A percentile compares a stretch with the other conserved stretches of the same genome.
These are phyloP conservation scores for Pseudogymnoascus sp. DNA, from an alignment of 2,329 filamentous ascomycete genomes.

Conservation along the genomic window DNA sequence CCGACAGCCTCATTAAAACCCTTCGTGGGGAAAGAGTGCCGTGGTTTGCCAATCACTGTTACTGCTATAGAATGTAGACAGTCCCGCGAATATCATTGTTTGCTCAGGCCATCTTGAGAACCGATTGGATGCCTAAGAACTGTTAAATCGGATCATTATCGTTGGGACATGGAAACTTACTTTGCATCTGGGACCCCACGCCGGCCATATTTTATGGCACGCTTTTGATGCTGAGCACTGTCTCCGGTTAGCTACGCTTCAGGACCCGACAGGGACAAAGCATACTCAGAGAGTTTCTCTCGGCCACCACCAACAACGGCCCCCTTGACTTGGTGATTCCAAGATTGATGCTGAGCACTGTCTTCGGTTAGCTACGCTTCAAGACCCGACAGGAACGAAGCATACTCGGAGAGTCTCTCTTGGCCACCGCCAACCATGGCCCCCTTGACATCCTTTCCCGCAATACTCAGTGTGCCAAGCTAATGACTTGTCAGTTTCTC, in stretches of 20 bases:
- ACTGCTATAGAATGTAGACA: conserved; percentile 4
- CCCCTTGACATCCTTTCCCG: neutral
- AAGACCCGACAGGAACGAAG: neutral
- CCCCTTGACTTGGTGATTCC: neutral
- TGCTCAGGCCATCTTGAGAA: conserved; percentile 4
- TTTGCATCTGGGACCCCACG: neutral
- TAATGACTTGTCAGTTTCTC: neutral
- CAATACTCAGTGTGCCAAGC: neutral
- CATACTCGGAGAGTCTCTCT: neutral
- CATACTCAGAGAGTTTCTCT: neutral
- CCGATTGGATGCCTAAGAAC: neutral
- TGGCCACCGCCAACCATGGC: neutral
- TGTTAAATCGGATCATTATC: neutral
- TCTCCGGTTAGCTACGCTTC: neutral
- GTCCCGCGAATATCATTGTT: neutral
- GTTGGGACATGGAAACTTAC: neutral
- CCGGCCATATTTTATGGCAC: neutral
- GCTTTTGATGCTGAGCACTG: conserved; percentile 1
- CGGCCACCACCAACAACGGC: neutral
- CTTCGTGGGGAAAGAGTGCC: neutral
- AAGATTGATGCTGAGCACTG: neutral
- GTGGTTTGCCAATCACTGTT: conserved; percentile 2
- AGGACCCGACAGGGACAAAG: neutral
- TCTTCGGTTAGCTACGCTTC: neutral
- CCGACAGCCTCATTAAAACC: neutral